Evolutionary conservation across 2,329 filamentous ascomycete species (phyloP), one percentile per base, ranked within the genome.

Genomic region (Aspergillus bombycis): DNA sequence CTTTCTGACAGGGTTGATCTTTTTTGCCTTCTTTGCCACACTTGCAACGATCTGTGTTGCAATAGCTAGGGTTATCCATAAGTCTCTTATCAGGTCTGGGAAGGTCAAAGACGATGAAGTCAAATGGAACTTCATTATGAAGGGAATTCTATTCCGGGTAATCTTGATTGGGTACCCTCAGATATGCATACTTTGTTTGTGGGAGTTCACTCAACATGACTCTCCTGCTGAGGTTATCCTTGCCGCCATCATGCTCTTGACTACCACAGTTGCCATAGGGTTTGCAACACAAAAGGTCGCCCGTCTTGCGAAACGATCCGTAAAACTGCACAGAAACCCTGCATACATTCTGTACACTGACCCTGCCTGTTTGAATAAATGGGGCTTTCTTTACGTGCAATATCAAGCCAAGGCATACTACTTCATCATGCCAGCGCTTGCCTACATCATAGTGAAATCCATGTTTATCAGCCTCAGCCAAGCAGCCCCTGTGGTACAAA

Each of bases 261-360:
- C 91, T 65, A 90, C 96, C 84, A 82, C 89, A 32, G 83, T 85
- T 60, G 91, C 93, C 32, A 85, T 98, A 21, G 89, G 80, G 23
- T 97, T 92, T 91, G 94, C 93, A 45, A 89, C 92, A 0, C 89
- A 87, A 80, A 97, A 96, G 83, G 92, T 97, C 67, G 91, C 96
- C 71, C 86, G 88, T 60, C 91, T 97, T 66, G 94, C 93, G 32
- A 91, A 91, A 74, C 90, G 92, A 71, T 97, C 94, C 23, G 90
- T 96, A 66, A 80, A 86, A 61, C 91, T 96, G 87, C 93, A 97
- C 84, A 93, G 93, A 80, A 97, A 97, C 81, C 93, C 94, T 26
- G 94, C 93, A 34, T 97, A 97, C 79, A 96, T 97, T 69, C 88
- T 98, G 65, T 97, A 96, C 82, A 97, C 94, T 1, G 93, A 98